Evolutionary conservation across 2,329 filamentous ascomycete species (phyloP), one percentile per base, ranked within the genome.

Genomic region (Arachnomyces sp.): DNA sequence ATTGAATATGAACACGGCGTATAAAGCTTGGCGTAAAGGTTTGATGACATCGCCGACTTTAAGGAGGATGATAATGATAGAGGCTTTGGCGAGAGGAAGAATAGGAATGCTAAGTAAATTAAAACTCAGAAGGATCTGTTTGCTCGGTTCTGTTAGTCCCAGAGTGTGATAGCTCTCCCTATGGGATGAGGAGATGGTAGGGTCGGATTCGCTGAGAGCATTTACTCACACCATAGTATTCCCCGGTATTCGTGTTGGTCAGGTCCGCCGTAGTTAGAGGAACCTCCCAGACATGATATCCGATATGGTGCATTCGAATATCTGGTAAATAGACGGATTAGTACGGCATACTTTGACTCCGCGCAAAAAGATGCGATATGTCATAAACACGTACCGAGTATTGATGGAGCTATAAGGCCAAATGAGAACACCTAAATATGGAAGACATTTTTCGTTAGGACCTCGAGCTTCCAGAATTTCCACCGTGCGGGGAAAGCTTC

Each of bases 51-150:
- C 61, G 36, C 60, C 60, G 29, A 60, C 59, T 44, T 60, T 51
- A 3, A 64, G 53, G 29, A 65, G 59, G 16, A 65, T 57, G 7
- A 63, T 46, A 11, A 65, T 61, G 38, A 65, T 61, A 1, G 61
- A 62, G 1, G 59, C 56, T 52, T 66, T 65, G 38, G 64, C 62
- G n/a, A 64, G 52, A 1, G 62, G 62, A 16, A 65, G 42, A 35
- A 65, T 65, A 3, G 60, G 61, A 9, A 61, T 61, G 43, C 63
- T 65, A 33, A 63, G 47, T 7, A 65, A 55, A 36, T 63, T 64
- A 51, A 63, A 63, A 14, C 59, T 55, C 47, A 62, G 52, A 18
- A 52, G 36, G 11, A 62, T 54, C 60, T 63, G n/a, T n/a, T n/a
- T n/a, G n/a, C n/a, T n/a, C n/a, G n/a, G n/a, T n/a, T n/a, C n/a